Base-by-base conservation (phyloP, 768 basidiomycete genomes). In the Psilocybe subaeruginosa region DNA sequence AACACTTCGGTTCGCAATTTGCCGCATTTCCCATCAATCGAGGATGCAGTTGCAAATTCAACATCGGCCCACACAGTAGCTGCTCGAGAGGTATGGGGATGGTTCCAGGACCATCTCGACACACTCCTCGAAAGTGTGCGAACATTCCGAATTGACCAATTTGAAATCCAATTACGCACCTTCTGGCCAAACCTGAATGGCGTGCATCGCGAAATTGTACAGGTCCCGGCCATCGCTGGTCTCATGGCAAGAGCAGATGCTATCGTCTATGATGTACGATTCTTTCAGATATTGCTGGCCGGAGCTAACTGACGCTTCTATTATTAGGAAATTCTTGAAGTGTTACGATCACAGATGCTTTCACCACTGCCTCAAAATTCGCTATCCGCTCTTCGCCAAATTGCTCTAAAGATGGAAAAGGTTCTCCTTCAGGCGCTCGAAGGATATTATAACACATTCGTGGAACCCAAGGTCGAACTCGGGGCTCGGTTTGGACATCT, bases 81-180 rank as follows among this genome's bases (percentile, higher is more conserved):
- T 62, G 93, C 91, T 30, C 85, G 91, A 66, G 92, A 93, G 73
- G 91, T 93, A 5, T 97, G 95, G 95, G 83, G 81, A 31, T 93
- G 92, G 89, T 97, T 97, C 80, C 90, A 92, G 73, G 90, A 93
- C 59, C 95, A 97, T 78, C 80, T 95, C 62, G 93, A 96, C 74
- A 79, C 88, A 0, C 80, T 96, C 50, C 76, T 95, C 33, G 91
- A 93, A 66, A 89, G 85, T 67, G 85, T 94, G 46, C 80, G 91
- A 57, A 78, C 84, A 16, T 91, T 89, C 78, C 83, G 92, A 41
- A 92, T 94, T 67, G 94, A 96, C 74, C 91, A 93, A 74, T 95
- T 95, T 69, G 93, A 96, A 73, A 85, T 93, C 77, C 86, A 93
- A 68, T 75, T 95, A 47, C 86, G 93, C 50, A 84, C 88, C 9